Conservation (phyloP, 306 rosid species). For the Lathyrus oleraceus region DNA sequence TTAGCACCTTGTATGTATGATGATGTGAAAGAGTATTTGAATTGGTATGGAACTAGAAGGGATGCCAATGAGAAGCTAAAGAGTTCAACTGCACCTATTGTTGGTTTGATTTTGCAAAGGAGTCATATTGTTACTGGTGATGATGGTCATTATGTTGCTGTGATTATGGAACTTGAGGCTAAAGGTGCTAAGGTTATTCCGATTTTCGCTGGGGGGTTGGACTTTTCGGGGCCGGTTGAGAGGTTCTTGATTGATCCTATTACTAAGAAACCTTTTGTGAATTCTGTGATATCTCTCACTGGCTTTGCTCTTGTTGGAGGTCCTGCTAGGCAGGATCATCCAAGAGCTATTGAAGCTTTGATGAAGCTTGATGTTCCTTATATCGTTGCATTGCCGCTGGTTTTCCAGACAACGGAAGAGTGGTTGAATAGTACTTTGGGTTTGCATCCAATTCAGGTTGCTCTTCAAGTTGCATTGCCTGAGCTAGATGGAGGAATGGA, state of each 20-base stretch:
- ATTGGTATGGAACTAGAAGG: slow-evolving; percentile 93
- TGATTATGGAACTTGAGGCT: slow-evolving; percentile 95
- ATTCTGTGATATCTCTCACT: slow-evolving; percentile 82
- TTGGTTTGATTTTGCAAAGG: slow-evolving; percentile 88
- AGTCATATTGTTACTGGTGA: slow-evolving; percentile 99
- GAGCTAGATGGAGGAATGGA: slow-evolving; percentile 99
- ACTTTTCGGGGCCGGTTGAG: slow-evolving; percentile 97
- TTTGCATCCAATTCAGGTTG: slow-evolving; percentile 97
- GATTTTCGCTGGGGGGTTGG: slow-evolving; percentile 90
- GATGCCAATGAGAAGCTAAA: slow-evolving; percentile 85
- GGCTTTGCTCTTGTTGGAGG: slow-evolving; percentile 99
- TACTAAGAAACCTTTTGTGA: slow-evolving; percentile 73
- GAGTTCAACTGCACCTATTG: slow-evolving; percentile 57
- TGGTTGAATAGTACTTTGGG: slow-evolving; percentile 97
- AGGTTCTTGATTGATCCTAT: slow-evolving; percentile 76
- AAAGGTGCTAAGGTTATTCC: slow-evolving; percentile 96
- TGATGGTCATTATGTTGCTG: slow-evolving; percentile 96
- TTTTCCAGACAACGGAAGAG: slow-evolving; percentile 97
- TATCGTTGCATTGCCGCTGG: slow-evolving; percentile 93
- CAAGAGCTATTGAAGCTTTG: slow-evolving; percentile 87
- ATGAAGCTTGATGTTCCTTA: slow-evolving; percentile 90
- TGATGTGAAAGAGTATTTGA: slow-evolving; percentile 96
- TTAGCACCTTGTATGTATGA: slow-evolving; percentile 97
- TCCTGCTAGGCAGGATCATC: slow-evolving; percentile 99
- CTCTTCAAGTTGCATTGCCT: slow-evolving; percentile 96